Conservation (phyloP, 139 green algal species). For the Edaphochlamys debaryana region DNA sequence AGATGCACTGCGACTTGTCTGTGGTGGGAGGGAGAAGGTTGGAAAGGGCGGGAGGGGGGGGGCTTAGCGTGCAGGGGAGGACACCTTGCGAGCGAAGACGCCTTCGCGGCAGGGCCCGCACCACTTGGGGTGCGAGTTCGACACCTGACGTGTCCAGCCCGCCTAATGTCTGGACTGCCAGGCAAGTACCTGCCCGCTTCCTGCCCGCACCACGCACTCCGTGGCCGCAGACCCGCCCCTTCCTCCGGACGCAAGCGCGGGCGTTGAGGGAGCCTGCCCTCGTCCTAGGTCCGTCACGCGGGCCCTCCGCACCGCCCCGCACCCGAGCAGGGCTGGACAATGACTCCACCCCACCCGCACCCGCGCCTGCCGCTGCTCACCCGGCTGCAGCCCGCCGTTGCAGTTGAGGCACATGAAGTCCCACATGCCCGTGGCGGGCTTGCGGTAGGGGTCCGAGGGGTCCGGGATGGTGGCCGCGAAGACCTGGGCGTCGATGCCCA, state of each 20-base stretch:
- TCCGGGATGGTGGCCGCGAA: constrained; percentile 56
- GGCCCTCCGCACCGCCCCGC: neutral
- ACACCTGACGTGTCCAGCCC: neutral
- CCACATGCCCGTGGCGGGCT: constrained; percentile 83
- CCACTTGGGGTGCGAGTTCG: too few species aligned
- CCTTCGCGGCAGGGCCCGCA: too few species aligned
- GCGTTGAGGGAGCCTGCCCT: too few species aligned
- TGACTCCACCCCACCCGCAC: too few species aligned
- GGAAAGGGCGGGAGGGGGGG: neutral
- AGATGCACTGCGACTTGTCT: constrained; percentile 64
- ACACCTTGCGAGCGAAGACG: neutral
- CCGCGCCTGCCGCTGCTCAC: too few species aligned
- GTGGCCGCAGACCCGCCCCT: too few species aligned
- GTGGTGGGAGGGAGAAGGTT: neutral
- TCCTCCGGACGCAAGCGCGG: too few species aligned
- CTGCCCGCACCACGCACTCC: too few species aligned
- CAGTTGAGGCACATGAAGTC: constrained; percentile 65
- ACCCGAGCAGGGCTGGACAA: too few species aligned
- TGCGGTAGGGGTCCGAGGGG: constrained; percentile 64
- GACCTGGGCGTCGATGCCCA: constrained; percentile 49
- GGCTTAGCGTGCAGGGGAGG: neutral
- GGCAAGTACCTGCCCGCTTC: neutral
- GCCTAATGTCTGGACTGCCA: neutral
- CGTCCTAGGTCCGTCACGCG: too few species aligned
- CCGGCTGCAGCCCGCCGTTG: constrained; percentile 67